These are phyloP conservation scores for Musa itinerans DNA, from an alignment of 176 grass and related monocot species.

Conservation along the genomic window DNA sequence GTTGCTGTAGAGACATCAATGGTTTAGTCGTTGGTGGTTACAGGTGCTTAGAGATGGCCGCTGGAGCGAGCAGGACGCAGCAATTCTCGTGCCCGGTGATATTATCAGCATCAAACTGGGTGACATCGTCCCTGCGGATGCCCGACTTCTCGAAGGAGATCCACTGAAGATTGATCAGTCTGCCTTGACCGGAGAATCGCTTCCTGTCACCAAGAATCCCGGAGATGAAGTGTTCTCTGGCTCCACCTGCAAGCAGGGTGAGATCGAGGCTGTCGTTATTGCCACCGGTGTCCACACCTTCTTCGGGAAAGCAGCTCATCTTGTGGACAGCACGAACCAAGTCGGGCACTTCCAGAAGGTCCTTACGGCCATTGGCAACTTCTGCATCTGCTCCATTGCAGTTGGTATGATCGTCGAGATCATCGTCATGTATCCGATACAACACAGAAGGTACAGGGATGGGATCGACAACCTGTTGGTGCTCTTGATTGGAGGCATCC, in stretches of 20 bases:
- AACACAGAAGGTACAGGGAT: conserved; percentile 69
- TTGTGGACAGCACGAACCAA: conserved; percentile 87
- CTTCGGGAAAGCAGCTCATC: conserved; percentile 94
- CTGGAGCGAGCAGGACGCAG: conserved; percentile 67
- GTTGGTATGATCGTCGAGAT: conserved; percentile 48
- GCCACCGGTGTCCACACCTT: conserved; percentile 96
- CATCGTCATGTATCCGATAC: conserved; percentile 84
- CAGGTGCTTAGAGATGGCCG: conserved; percentile 67
- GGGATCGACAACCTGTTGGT: conserved; percentile 96
- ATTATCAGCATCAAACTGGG: conserved; percentile 81
- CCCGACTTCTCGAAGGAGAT: conserved; percentile 69
- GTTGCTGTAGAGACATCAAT: too few relatives aligned
- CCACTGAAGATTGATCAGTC: conserved; percentile 89
- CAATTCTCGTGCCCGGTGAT: conserved; percentile 78
- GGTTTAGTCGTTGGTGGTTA: background rate
- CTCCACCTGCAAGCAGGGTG: conserved; percentile 92
- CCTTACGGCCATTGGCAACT: conserved; percentile 82
- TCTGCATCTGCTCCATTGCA: conserved; percentile 81
- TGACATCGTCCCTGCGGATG: conserved; percentile 77
- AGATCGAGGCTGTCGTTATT: conserved; percentile 79
- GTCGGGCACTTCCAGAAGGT: conserved; percentile 95
- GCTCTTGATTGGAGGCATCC: conserved; percentile 90
- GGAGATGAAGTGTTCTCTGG: conserved; percentile 75
- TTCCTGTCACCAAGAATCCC: conserved; percentile 59
- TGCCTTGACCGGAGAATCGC: conserved; percentile 76